Percentiles rank a stretch among this genome's conserved stretches.
Evolutionary conservation across 78 protist species (phyloP).

Genomic region (Trichosphaerium sp.): DNA sequence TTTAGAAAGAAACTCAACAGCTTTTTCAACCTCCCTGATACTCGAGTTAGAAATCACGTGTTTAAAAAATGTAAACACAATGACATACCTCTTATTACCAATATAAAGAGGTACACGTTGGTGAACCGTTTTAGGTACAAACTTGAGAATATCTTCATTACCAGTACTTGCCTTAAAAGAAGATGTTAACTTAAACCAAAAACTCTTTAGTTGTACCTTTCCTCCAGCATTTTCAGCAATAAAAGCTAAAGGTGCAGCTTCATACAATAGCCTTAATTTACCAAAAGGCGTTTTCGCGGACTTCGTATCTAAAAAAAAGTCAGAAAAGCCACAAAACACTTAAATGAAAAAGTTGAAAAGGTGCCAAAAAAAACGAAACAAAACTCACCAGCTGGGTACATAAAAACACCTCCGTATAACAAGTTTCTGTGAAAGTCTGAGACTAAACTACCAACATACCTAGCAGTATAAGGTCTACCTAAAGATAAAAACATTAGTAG

Average conservation of each 20-base stretch:
- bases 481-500: too few species aligned
- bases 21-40: too few species aligned
- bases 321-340: neutral
- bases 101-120: slow-evolving; percentile 48
- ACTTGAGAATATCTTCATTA: slow-evolving; percentile 7
- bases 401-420: slow-evolving; percentile 90
- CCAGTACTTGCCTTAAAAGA: slow-evolving; percentile 33
- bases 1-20: too few species aligned
- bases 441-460: slow-evolving; percentile 92
- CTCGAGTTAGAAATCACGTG: too few species aligned
- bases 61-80: too few species aligned
- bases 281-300: slow-evolving; percentile 5
- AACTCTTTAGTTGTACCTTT: too few species aligned
- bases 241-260: slow-evolving; percentile 65
- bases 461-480: slow-evolving; percentile 34
- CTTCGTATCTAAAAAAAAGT: slow-evolving; percentile 11
- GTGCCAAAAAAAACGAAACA: slow-evolving; percentile 17
- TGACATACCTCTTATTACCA: slow-evolving; percentile 19
- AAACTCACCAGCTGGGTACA: slow-evolving; percentile 81
- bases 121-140: slow-evolving; percentile 24
- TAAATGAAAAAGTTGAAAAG: neutral
- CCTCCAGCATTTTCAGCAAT: slow-evolving; percentile 62
- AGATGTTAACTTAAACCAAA: too few species aligned
- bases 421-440: slow-evolving; percentile 93
- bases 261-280: slow-evolving; percentile 61